These are phyloP conservation scores for Bidens hawaiensis DNA, from an alignment of 140 eudicot species.

Conservation along the genomic window DNA sequence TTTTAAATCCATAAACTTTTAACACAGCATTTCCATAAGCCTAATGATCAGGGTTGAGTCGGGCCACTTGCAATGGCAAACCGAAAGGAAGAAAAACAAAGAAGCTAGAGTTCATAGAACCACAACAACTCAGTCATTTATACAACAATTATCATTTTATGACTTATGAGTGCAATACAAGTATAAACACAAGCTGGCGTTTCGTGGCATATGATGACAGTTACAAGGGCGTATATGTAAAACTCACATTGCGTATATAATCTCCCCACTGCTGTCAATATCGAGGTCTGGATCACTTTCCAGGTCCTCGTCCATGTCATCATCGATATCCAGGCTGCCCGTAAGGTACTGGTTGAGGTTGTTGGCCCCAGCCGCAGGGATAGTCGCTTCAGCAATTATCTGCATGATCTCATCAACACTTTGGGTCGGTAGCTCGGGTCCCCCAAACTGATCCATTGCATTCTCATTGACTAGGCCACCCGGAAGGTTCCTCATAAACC, in stretches of 20 bases:
- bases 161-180: conserved; percentile 13
- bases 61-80: too few relatives aligned
- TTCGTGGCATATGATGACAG: neutral
- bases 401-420: too few relatives aligned
- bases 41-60: too few relatives aligned
- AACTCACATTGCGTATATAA: conserved; percentile 57
- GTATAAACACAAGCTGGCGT: neutral
- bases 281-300: conserved; percentile 83
- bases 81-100: neutral
- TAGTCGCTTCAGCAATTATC: too few relatives aligned
- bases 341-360: too few relatives aligned
- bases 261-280: conserved; percentile 81
- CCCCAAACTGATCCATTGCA: neutral
- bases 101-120: neutral
- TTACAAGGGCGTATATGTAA: neutral
- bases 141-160: conserved; percentile 13
- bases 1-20: too few relatives aligned
- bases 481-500: neutral
- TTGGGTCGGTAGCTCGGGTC: conserved; percentile 54
- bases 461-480: neutral
- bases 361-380: too few relatives aligned
- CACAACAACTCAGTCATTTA: neutral
- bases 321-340: too few relatives aligned
- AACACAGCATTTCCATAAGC: too few relatives aligned
- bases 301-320: too few relatives aligned